Percentiles rank a stretch among this genome's conserved stretches.
Evolutionary conservation across 2,329 filamentous ascomycete species (phyloP).

Genomic region (Sporothrix dimorphospora): DNA sequence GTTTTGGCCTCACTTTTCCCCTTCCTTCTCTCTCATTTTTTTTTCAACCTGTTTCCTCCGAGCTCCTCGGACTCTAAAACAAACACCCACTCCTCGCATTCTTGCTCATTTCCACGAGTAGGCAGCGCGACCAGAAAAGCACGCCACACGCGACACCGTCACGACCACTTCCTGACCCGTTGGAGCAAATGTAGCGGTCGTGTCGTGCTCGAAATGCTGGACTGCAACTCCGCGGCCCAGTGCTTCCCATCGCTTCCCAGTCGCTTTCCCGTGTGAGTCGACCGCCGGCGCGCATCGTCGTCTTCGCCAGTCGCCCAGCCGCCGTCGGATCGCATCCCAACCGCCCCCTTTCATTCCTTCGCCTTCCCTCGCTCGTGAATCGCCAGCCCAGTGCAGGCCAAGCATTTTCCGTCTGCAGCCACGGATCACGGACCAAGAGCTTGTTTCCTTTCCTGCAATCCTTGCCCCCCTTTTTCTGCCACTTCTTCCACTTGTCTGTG

Average conservation of each 20-base stretch:
- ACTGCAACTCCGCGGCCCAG: not conserved
- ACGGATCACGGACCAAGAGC: conserved; percentile 1
- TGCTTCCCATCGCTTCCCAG: not conserved
- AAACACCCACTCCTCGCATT: not conserved
- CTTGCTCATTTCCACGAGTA: too few relatives aligned
- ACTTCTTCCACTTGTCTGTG: not conserved
- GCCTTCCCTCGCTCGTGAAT: too few relatives aligned
- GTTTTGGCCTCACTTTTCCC: not conserved
- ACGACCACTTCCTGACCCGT: too few relatives aligned
- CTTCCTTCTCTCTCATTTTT: not conserved
- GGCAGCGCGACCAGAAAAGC: too few relatives aligned
- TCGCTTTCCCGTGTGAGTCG: not conserved
- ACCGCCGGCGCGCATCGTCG: not conserved
- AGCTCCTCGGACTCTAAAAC: not conserved
- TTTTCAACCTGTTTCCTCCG: not conserved
- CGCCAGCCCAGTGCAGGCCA: not conserved
- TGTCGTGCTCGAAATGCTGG: too few relatives aligned
- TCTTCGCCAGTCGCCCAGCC: not conserved
- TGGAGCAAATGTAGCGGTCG: too few relatives aligned
- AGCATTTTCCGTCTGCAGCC: conserved; percentile 6
- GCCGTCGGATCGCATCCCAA: not conserved
- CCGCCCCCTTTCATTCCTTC: not conserved
- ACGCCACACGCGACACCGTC: too few relatives aligned
- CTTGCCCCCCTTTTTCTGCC: not conserved
- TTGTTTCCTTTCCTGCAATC: not conserved